Evolutionary conservation across 768 basidiomycete genomes (phyloP).

Genomic region (Goffeauzyma gilvescens): DNA sequence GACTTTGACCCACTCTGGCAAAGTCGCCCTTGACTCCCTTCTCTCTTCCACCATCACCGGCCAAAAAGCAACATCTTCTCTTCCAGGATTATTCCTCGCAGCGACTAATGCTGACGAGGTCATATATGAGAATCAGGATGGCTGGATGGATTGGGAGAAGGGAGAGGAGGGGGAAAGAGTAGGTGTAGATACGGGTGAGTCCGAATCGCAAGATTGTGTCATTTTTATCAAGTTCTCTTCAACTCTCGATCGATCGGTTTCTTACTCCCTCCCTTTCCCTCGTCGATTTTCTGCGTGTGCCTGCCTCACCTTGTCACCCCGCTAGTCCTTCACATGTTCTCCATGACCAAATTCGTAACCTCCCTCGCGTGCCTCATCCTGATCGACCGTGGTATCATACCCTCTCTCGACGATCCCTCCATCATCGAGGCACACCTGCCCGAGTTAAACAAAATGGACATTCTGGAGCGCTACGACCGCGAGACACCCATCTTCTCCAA

Average conservation of each 20-base stretch:
- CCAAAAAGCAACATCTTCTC: too few species aligned
- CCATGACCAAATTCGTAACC: constrained; percentile 24
- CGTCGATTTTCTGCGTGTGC: too few species aligned
- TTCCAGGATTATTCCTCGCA: constrained; percentile 13
- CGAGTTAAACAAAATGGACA: constrained; percentile 14
- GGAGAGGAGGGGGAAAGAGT: too few species aligned
- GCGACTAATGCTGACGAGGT: constrained; percentile 19
- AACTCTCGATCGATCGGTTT: too few species aligned
- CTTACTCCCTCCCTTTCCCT: too few species aligned
- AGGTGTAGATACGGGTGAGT: too few species aligned
- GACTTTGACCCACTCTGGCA: background rate
- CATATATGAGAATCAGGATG: constrained; percentile 17
- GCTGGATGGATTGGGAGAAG: constrained; percentile 14
- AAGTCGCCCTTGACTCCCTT: constrained; percentile 1
- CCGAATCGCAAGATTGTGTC: too few species aligned
- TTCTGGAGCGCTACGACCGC: constrained; percentile 17
- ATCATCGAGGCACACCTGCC: constrained; percentile 13
- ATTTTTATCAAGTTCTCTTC: too few species aligned
- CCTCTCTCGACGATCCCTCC: constrained; percentile 17
- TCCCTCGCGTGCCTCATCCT: constrained; percentile 16
- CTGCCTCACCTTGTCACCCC: too few species aligned
- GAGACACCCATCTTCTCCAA: constrained; percentile 11
- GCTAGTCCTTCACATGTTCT: constrained; percentile 19
- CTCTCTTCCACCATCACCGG: constrained; percentile 10
- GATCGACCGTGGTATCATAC: constrained; percentile 17